These are phyloP conservation scores for Aspergillus wentii DNA, from an alignment of 495 filamentous ascomycete species.

Conservation along the genomic window DNA sequence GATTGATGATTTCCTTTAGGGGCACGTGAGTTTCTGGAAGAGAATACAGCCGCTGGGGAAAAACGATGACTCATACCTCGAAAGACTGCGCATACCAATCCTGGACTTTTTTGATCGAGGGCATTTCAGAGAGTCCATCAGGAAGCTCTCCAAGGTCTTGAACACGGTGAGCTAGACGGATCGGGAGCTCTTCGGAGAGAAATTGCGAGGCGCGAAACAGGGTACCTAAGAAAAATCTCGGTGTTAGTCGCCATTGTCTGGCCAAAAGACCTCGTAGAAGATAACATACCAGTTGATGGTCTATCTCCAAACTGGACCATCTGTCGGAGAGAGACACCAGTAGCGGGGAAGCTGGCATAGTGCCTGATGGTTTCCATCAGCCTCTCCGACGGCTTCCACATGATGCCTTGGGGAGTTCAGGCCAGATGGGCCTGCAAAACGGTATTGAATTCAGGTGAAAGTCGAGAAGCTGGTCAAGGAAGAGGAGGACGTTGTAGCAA, in stretches of 20 bases:
- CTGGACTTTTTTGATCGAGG: conserved; percentile 88
- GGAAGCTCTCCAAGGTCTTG: conserved; percentile 87
- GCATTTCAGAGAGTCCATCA: conserved; percentile 98
- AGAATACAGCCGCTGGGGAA: neutral
- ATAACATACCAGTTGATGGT: conserved; percentile 77
- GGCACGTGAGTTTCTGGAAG: neutral
- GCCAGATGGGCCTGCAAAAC: conserved; percentile 23
- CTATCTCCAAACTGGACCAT: conserved; percentile 98
- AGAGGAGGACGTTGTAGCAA: too few species aligned
- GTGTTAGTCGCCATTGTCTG: conserved; percentile 3
- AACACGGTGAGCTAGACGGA: conserved; percentile 92
- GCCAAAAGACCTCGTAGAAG: too few species aligned
- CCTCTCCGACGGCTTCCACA: conserved; percentile 87
- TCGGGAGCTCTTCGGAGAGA: conserved; percentile 95
- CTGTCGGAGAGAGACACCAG: conserved; percentile 91
- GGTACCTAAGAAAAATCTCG: conserved; percentile 63
- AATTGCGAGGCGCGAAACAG: conserved; percentile 97
- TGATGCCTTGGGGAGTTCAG: conserved; percentile 36
- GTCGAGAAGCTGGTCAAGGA: neutral
- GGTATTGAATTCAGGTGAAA: neutral
- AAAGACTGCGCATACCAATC: conserved; percentile 99
- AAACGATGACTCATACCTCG: conserved; percentile 60
- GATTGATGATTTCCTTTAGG: conserved; percentile 88
- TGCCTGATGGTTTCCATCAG: conserved; percentile 99
- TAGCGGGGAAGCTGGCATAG: conserved; percentile 95